Evolutionary conservation across 805 yeast genomes (phyloP).

Genomic region (Candida ulmi): DNA sequence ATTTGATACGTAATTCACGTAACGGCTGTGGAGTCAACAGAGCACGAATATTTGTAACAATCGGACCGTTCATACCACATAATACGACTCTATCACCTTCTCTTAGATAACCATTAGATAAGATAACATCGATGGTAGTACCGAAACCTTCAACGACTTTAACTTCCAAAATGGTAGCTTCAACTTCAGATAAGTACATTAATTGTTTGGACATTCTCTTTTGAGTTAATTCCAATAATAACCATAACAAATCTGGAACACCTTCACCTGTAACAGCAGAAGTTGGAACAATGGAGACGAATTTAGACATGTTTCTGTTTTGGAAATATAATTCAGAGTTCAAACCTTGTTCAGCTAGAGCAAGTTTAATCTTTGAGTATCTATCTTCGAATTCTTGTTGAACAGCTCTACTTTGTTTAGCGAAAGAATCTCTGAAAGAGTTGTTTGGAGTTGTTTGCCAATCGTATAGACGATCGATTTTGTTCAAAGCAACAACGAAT

Average conservation of each 20-base stretch:
- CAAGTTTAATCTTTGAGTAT: slow-evolving; percentile 76
- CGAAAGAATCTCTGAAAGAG: slow-evolving; percentile 91
- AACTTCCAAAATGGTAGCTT: slow-evolving; percentile 95
- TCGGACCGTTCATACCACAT: slow-evolving; percentile 98
- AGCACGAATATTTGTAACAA: slow-evolving; percentile 93
- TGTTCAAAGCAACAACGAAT: slow-evolving; percentile 92
- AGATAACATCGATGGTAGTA: slow-evolving; percentile 94
- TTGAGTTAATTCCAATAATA: slow-evolving; percentile 91
- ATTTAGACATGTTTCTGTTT: slow-evolving; percentile 88
- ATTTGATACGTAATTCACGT: slow-evolving; percentile 91
- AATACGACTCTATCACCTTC: slow-evolving; percentile 95
- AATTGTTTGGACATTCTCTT: slow-evolving; percentile 98
- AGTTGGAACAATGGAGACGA: slow-evolving; percentile 95
- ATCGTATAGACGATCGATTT: slow-evolving; percentile 94
- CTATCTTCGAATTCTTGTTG: slow-evolving; percentile 90
- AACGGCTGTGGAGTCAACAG: slow-evolving; percentile 96
- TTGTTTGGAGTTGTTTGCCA: slow-evolving; percentile 91
- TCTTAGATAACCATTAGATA: slow-evolving; percentile 90
- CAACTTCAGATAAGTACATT: slow-evolving; percentile 89
- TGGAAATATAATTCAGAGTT: slow-evolving; percentile 95
- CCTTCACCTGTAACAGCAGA: slow-evolving; percentile 99
- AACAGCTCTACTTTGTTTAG: slow-evolving; percentile 76
- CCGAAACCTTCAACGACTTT: slow-evolving; percentile 98
- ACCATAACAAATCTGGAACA: slow-evolving; percentile 97
- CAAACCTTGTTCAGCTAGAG: slow-evolving; percentile 96